Evolutionary conservation across 2,329 filamentous ascomycete species (phyloP).

Genomic region (Fusarium sp.): DNA sequence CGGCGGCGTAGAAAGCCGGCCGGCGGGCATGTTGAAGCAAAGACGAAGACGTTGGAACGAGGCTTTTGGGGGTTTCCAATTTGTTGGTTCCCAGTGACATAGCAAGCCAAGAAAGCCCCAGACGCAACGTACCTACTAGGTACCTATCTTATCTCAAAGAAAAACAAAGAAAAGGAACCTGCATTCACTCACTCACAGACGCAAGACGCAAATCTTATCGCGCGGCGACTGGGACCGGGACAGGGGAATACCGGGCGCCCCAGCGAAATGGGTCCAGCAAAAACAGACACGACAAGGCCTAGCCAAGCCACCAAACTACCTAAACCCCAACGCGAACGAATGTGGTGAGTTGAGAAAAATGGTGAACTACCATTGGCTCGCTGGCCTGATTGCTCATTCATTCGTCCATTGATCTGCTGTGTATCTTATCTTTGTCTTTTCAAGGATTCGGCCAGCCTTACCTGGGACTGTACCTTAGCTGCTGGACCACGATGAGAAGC

Average conservation of each 20-base stretch:
- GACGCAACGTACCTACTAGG: constrained; percentile 15
- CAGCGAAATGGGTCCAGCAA: constrained; percentile 29
- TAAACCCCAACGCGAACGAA: constrained; percentile 38
- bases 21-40: constrained; percentile 16
- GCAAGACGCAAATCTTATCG: constrained; percentile 39
- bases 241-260: constrained; percentile 26
- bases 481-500: constrained; percentile 7
- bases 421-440: constrained; percentile 32
- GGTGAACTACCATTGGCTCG: constrained; percentile 28
- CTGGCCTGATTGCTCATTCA: constrained; percentile 18
- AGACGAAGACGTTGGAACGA: constrained; percentile 29
- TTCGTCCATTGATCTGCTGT: constrained; percentile 23
- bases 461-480: not conserved
- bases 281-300: constrained; percentile 24
- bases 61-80: constrained; percentile 26
- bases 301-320: constrained; percentile 41
- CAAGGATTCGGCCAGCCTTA: not conserved
- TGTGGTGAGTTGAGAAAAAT: constrained; percentile 32
- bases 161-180: constrained; percentile 25
- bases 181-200: constrained; percentile 22
- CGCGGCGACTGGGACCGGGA: constrained; percentile 1
- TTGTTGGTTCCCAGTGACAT: constrained; percentile 26
- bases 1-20: constrained; percentile 26
- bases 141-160: constrained; percentile 6
- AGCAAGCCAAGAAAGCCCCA: constrained; percentile 15